Evolutionary conservation across 345 rosid genomes (phyloP).

Genomic region (Brassica nigra): DNA sequence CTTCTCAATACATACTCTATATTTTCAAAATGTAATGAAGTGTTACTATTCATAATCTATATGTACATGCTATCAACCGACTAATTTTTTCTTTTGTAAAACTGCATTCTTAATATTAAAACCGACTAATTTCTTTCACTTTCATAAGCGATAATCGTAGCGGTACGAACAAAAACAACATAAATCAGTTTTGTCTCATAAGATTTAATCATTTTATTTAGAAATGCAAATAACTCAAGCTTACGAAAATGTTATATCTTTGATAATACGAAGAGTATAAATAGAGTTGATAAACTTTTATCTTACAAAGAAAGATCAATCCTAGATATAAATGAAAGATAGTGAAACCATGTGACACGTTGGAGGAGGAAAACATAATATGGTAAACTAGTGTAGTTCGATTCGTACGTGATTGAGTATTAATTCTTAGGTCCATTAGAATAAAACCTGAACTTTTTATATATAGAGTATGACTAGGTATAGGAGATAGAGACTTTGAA

Average conservation of each 20-base stretch:
- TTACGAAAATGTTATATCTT: background rate
- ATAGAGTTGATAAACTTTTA: background rate
- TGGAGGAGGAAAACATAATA: background rate
- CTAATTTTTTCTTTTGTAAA: too few relatives aligned
- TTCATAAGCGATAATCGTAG: background rate
- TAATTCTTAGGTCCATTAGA: slow-evolving; percentile 18
- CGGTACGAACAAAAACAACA: background rate
- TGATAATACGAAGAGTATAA: background rate
- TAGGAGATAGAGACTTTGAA: background rate
- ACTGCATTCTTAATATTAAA: too few relatives aligned
- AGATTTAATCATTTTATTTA: background rate
- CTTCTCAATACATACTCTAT: background rate
- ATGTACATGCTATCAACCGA: background rate
- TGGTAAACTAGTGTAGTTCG: background rate
- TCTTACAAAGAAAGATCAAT: background rate
- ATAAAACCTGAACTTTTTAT: slow-evolving; percentile 18
- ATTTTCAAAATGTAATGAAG: background rate
- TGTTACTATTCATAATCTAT: background rate
- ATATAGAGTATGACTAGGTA: slow-evolving; percentile 16
- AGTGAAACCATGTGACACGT: background rate
- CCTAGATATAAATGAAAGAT: background rate
- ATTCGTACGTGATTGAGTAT: background rate
- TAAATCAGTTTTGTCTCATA: background rate
- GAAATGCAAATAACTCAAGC: background rate
- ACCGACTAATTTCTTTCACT: background rate